Base-by-base conservation (phyloP, 163 green algal genomes). In the Chloromonas sp. region DNA sequence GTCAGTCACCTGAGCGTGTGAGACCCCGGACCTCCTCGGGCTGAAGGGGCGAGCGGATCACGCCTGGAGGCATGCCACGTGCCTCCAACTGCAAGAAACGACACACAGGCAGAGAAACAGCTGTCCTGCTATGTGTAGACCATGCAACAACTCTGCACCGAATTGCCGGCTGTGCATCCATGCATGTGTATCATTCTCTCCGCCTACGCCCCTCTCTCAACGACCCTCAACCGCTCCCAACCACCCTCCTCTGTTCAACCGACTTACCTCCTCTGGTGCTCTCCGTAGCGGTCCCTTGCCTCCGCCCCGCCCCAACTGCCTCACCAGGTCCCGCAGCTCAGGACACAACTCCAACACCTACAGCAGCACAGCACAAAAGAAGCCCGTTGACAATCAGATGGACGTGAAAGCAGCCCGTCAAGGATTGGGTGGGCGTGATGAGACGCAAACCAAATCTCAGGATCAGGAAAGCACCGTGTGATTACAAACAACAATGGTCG, bases 261-360 rank as follows among this genome's bases (percentile, higher is more conserved):
- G 36, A 36, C 71, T 60, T 58, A 94, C 92, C 89, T 95, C 85
- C 82, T 95, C 88, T 1, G 94, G 94, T 2, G 94, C 95, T 1
- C 89, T 87, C 2, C 93, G 88, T 58, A 97, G 88, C 5, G 95
- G 94, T 0, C 94, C 94, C 84, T 95, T 94, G 84, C 96, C 95
- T 1, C 93, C 92, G 14, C 91, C 92, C 3, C 96, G 88, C 0
- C 95, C 96, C 71, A 98, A 90, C 8, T 87, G 86, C 1, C 94
- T 87, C 36, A 99, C 95, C 57, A 98, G 89, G 11, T 98, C 94
- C 13, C 95, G 83, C 82, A 98, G 90, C 92, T 98, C 95, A 66
- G 83, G 81, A 13, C 86, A 88, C 60, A 84, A 80, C 77, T 92
- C 89, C 60, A 94, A 79, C 71, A 93, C 87, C 84, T 91, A 5